phyloP scores from a whole-genome alignment of 108 stramenopile genomes.

The Discostella pseudostelligera region DNA sequence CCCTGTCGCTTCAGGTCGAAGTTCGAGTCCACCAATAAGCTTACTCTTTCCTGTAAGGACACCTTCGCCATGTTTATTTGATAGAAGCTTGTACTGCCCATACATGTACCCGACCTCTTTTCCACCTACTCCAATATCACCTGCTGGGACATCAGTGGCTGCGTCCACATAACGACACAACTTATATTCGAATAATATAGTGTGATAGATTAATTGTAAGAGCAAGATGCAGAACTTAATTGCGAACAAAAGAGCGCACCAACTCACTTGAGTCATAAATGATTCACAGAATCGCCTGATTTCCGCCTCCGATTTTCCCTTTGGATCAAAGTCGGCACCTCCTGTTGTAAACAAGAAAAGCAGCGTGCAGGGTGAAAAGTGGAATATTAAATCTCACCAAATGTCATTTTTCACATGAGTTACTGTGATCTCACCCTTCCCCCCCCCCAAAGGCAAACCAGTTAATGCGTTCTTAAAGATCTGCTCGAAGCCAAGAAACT shows the following conservation, averaged over 20 bases:
- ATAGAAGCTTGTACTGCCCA: constrained; percentile 75
- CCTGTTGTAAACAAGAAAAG: constrained; percentile 29
- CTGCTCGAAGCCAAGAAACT: constrained; percentile 85
- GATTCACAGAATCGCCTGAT: constrained; percentile 79
- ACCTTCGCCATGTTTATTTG: constrained; percentile 67
- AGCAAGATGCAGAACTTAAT: neutral
- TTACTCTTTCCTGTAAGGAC: constrained; percentile 76
- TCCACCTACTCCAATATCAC: constrained; percentile 86
- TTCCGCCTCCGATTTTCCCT: constrained; percentile 74
- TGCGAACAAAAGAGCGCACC: neutral
- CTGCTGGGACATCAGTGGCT: constrained; percentile 81
- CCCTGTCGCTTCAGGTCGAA: constrained; percentile 79
- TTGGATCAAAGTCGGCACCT: constrained; percentile 84
- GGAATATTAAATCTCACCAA: neutral
- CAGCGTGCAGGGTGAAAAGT: neutral
- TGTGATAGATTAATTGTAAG: neutral
- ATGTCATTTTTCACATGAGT: neutral
- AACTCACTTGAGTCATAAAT: constrained; percentile 63
- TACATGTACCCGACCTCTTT: constrained; percentile 82
- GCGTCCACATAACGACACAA: constrained; percentile 67
- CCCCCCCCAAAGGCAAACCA: constrained; percentile 60
- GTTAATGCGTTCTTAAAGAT: constrained; percentile 85
- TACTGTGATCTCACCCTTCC: constrained; percentile 20
- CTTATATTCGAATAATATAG: neutral
- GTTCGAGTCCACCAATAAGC: constrained; percentile 62